phyloP scores from a whole-genome alignment of 2,329 filamentous ascomycete species.

The Teratosphaeria epicoccoides region DNA sequence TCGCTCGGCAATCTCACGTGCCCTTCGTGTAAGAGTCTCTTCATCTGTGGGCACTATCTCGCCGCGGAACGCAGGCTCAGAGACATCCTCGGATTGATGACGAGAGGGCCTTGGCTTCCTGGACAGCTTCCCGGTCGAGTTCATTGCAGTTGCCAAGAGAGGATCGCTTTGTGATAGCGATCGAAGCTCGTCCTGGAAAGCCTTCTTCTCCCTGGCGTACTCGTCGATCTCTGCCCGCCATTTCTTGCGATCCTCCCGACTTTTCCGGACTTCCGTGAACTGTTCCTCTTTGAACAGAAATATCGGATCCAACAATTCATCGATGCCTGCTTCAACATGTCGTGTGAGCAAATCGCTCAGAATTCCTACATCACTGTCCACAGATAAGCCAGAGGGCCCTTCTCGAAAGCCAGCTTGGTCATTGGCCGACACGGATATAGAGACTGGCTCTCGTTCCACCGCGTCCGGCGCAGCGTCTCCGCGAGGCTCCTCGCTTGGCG shows the following conservation, averaged over 20 bases:
- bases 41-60: slow-evolving; percentile 23
- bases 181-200: slow-evolving; percentile 24
- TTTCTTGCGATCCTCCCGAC: slow-evolving; percentile 49
- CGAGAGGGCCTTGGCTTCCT: not conserved
- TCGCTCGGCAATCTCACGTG: slow-evolving; percentile 25
- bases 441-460: not conserved
- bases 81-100: slow-evolving; percentile 4
- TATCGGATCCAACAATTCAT: slow-evolving; percentile 77
- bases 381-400: not conserved
- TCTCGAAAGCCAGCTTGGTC: not conserved
- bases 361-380: not conserved
- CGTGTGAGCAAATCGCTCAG: slow-evolving; percentile 61
- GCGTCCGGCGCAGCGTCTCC: not conserved
- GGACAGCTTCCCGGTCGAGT: not conserved
- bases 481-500: not conserved
- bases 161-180: slow-evolving; percentile 15
- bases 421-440: not conserved
- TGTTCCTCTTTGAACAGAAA: slow-evolving; percentile 74
- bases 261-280: slow-evolving; percentile 55
- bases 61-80: slow-evolving; percentile 24
- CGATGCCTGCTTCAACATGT: slow-evolving; percentile 83
- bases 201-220: slow-evolving; percentile 18
- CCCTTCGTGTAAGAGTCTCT: slow-evolving; percentile 18
- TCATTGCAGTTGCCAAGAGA: slow-evolving; percentile 16
- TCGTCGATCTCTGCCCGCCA: slow-evolving; percentile 34